Evolutionary conservation across 2,329 filamentous ascomycete species (phyloP).

Genomic region (Calcarisporium arbuscula): DNA sequence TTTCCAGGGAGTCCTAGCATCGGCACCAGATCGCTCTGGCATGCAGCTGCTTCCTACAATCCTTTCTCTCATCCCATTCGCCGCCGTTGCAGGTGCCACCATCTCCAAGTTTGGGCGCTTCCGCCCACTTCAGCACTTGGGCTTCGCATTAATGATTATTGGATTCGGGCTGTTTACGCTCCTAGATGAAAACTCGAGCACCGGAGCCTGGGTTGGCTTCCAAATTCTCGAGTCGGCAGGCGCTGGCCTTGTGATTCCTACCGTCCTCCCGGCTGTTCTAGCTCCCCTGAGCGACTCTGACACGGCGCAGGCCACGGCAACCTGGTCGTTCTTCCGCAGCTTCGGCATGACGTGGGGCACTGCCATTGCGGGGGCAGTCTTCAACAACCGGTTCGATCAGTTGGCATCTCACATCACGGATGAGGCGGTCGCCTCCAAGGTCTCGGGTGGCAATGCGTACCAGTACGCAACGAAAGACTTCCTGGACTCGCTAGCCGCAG

Average conservation of each 20-base stretch:
- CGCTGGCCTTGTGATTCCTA: conserved; percentile 33
- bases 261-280: conserved; percentile 36
- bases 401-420: conserved; percentile 8
- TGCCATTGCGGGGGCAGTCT: conserved; percentile 35
- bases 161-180: conserved; percentile 36
- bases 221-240: conserved; percentile 35
- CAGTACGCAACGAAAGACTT: conserved; percentile 16
- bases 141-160: conserved; percentile 27
- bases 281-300: conserved; percentile 31
- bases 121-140: conserved; percentile 23
- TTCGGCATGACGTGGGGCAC: conserved; percentile 43
- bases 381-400: conserved; percentile 13
- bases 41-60: conserved; percentile 25
- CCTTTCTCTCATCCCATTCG: conserved; percentile 18
- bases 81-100: conserved; percentile 17
- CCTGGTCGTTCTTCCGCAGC: conserved; percentile 39
- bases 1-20: no score
- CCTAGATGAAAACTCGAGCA: conserved; percentile 28
- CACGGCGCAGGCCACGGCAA: conserved; percentile 28
- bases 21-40: conserved; percentile 17
- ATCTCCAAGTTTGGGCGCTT: conserved; percentile 26
- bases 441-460: conserved; percentile 19
- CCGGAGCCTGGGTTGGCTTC: conserved; percentile 33
- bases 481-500: conserved; percentile 8
- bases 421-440: conserved; percentile 1